These are phyloP conservation scores for Hanseniaspora singularis DNA, from an alignment of 805 yeast species.

Conservation along the genomic window DNA sequence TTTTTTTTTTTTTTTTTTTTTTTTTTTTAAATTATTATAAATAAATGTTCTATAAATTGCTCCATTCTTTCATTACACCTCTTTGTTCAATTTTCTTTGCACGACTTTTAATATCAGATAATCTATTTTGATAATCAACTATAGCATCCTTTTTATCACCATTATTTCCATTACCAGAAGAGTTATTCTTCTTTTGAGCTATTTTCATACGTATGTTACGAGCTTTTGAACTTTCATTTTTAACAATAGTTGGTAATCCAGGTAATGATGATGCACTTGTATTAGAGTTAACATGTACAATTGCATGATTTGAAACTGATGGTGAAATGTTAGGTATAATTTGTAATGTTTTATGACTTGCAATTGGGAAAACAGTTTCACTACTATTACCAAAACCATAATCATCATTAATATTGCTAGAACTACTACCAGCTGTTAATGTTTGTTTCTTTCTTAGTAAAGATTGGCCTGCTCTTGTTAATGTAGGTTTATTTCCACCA, in stretches of 20 bases:
- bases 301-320: not conserved
- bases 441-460: not conserved
- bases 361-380: too few relatives aligned
- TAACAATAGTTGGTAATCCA: conserved; percentile 5
- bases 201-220: conserved; percentile 2
- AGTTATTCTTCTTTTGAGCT: conserved; percentile 4
- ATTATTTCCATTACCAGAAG: too few relatives aligned
- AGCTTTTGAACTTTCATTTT: conserved; percentile 1
- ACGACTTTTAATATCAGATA: conserved; percentile 4
- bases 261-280: not conserved
- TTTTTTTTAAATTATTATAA: conserved; percentile 2
- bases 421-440: not conserved
- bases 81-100: conserved; percentile 9
- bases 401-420: not conserved
- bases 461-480: conserved; percentile 3
- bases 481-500: not conserved
- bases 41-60: conserved; percentile 2
- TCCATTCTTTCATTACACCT: conserved; percentile 11
- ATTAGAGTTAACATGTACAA: not conserved
- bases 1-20: too few relatives aligned
- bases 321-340: not conserved
- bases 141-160: not conserved
- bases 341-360: not conserved
- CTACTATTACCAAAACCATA: not conserved
- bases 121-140: conserved; percentile 5